phyloP scores from a whole-genome alignment of 2,329 filamentous ascomycete genomes.

The Chrysosphaeria jannelii region DNA sequence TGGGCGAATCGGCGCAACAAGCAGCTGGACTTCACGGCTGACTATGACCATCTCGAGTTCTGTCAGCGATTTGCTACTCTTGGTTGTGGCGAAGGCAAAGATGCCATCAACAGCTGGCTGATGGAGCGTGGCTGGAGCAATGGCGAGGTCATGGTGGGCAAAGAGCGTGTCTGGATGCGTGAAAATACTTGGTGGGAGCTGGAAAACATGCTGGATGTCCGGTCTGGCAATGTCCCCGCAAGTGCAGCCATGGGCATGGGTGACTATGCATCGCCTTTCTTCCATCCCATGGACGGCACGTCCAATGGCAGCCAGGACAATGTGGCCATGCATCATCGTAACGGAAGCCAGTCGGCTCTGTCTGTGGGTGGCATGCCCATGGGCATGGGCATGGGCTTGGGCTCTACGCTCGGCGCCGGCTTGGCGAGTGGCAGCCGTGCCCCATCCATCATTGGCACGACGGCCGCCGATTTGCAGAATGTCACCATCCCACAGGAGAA shows the following conservation, averaged over 20 bases:
- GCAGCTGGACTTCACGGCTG: conserved; percentile 78
- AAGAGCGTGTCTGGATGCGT: conserved; percentile 82
- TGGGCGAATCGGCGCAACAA: conserved; percentile 89
- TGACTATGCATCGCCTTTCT: conserved; percentile 32
- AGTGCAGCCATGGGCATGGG: conserved; percentile 6
- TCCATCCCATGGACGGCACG: conserved; percentile 28
- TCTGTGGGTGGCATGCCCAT: conserved; percentile 7
- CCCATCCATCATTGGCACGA: conserved; percentile 9
- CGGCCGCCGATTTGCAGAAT: conserved; percentile 9
- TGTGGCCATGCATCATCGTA: conserved; percentile 32
- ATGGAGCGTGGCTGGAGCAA: conserved; percentile 95
- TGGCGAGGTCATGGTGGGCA: conserved; percentile 73
- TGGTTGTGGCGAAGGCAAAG: conserved; percentile 67
- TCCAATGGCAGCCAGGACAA: conserved; percentile 44
- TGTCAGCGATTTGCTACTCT: conserved; percentile 50
- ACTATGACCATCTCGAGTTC: conserved; percentile 89
- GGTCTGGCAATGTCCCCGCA: conserved; percentile 29
- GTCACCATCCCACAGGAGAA: conserved; percentile 19
- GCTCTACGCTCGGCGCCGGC: background rate
- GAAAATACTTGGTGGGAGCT: conserved; percentile 94
- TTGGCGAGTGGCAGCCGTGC: conserved; percentile 14
- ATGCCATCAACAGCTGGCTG: conserved; percentile 83
- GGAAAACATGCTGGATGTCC: conserved; percentile 80
- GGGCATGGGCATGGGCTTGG: conserved; percentile 10
- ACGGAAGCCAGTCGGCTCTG: conserved; percentile 21